phyloP scores from a whole-genome alignment of 2,329 filamentous ascomycete species.

The Pseudopithomyces chartarum region DNA sequence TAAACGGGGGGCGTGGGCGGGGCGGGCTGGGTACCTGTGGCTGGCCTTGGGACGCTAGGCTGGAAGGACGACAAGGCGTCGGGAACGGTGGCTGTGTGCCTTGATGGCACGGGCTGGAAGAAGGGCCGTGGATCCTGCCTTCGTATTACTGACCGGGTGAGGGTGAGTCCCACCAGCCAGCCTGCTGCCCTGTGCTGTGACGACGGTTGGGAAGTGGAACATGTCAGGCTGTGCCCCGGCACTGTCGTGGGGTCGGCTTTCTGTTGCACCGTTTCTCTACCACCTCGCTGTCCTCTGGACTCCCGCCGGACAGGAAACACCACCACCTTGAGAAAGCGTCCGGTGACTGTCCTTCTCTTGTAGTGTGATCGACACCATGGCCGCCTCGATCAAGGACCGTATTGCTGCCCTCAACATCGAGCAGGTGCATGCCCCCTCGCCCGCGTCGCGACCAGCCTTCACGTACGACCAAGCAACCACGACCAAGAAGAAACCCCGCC shows the following conservation, averaged over 20 bases:
- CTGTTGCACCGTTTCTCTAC: constrained; percentile 3
- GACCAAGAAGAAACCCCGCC: constrained; percentile 44
- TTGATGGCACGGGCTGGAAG: background rate
- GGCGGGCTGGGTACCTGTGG: background rate
- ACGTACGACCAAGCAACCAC: constrained; percentile 38
- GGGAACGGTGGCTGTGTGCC: background rate
- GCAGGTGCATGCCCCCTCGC: constrained; percentile 47
- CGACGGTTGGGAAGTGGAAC: background rate
- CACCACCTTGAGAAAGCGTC: too few relatives aligned
- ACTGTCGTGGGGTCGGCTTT: constrained; percentile 5
- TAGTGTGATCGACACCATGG: constrained; percentile 25
- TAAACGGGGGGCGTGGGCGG: background rate
- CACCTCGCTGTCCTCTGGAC: background rate
- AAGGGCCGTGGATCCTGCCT: background rate
- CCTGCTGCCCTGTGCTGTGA: constrained; percentile 8
- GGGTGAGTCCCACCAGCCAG: background rate
- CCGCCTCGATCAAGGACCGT: constrained; percentile 50
- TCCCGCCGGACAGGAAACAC: too few relatives aligned
- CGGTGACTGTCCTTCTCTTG: too few relatives aligned
- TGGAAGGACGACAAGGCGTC: background rate
- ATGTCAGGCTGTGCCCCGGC: constrained; percentile 12
- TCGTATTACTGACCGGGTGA: background rate
- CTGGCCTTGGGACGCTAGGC: background rate
- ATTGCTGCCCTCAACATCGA: constrained; percentile 56
- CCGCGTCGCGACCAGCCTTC: constrained; percentile 41